Percentiles rank a stretch among this genome's conserved stretches.
phyloP scores from a whole-genome alignment of 352 stramenopile genomes.

The Phytopythium montanum region DNA sequence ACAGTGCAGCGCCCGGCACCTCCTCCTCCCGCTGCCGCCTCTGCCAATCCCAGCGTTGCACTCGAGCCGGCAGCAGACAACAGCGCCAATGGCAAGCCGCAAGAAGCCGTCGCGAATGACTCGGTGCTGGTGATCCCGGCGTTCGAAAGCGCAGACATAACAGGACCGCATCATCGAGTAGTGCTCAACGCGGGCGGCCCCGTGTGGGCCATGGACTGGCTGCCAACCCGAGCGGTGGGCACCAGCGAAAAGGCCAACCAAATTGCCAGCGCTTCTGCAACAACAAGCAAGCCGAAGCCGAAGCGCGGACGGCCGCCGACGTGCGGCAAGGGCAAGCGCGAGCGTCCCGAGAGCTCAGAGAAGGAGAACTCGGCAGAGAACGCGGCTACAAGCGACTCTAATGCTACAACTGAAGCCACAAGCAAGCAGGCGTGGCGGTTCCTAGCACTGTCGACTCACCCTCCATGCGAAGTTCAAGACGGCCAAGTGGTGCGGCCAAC shows the following conservation, averaged over 20 bases:
- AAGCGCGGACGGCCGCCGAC: conserved; percentile 13
- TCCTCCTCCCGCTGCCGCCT: neutral
- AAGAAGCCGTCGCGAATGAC: neutral
- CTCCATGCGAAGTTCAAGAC: conserved; percentile 58
- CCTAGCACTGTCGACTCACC: conserved; percentile 62
- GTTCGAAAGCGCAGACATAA: conserved; percentile 31
- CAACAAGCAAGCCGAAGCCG: conserved; percentile 14
- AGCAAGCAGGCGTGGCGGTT: conserved; percentile 38
- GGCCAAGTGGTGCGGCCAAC: conserved; percentile 57
- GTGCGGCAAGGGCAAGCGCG: conserved; percentile 6
- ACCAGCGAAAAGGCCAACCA: conserved; percentile 2
- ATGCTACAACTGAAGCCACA: neutral
- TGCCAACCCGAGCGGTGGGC: conserved; percentile 25
- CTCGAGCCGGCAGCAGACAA: neutral
- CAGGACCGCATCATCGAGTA: conserved; percentile 20
- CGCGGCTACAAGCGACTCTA: neutral
- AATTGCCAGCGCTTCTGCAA: conserved; percentile 7
- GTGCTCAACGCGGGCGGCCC: conserved; percentile 67
- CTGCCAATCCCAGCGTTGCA: neutral
- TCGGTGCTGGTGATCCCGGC: conserved; percentile 34
- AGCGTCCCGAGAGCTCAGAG: conserved; percentile 7
- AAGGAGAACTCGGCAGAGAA: conserved; percentile 35
- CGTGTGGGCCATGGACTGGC: conserved; percentile 82
- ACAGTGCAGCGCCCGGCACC: conserved; percentile 11
- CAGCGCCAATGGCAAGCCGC: neutral